A percentile compares a stretch with the other conserved stretches of the same genome.
Evolutionary conservation across 73 alveolate genomes (phyloP).

Genomic region (Tetrahymena elliotti): DNA sequence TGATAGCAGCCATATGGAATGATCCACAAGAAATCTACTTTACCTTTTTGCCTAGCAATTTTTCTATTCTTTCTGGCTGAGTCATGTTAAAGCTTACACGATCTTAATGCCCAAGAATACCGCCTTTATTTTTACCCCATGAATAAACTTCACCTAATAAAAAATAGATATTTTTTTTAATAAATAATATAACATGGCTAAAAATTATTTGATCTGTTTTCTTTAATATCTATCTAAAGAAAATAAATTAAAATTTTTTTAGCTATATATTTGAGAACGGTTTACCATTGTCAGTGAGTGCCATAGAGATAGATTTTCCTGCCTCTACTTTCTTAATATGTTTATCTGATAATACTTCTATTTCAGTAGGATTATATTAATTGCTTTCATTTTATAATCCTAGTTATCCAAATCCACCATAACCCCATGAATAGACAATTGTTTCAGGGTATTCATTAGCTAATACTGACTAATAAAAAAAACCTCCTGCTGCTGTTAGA

Average conservation of each 20-base stretch:
- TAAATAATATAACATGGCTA: no score
- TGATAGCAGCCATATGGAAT: slow-evolving; percentile 43
- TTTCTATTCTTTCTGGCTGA: slow-evolving; percentile 8
- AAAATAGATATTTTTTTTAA: background rate
- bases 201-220: background rate
- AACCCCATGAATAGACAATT: background rate
- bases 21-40: slow-evolving; percentile 25
- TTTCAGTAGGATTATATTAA: background rate
- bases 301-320: background rate
- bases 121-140: background rate
- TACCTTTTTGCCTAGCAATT: background rate
- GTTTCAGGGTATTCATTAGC: background rate
- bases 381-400: background rate
- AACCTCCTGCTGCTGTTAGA: background rate
- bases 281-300: background rate
- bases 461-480: background rate
- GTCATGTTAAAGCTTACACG: background rate
- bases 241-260: background rate
- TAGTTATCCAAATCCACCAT: background rate
- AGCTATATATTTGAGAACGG: background rate
- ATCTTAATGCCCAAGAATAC: background rate
- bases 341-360: background rate
- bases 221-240: background rate
- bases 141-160: background rate
- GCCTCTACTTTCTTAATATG: background rate